These are phyloP conservation scores for Vicia sativa DNA, from an alignment of 306 rosid genomes.

Conservation along the genomic window DNA sequence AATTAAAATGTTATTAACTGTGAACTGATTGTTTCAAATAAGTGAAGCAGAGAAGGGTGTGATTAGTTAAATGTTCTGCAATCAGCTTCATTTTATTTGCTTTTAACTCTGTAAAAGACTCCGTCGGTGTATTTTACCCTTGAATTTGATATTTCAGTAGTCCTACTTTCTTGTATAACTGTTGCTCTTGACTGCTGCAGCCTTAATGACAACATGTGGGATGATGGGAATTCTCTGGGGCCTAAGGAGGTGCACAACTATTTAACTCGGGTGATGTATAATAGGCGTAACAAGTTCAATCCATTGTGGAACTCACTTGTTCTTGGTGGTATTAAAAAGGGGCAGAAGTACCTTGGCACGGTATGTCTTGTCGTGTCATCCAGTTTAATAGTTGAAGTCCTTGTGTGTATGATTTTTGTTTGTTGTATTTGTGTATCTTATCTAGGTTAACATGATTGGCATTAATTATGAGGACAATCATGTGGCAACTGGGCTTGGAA, in stretches of 20 bases:
- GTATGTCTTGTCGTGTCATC: slow-evolving; percentile 46
- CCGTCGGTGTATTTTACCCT: not conserved
- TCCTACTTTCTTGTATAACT: slow-evolving; percentile 31
- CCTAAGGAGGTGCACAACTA: slow-evolving; percentile 59
- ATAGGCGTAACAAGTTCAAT: slow-evolving; percentile 56
- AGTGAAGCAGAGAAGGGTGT: slow-evolving; percentile 17
- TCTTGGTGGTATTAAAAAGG: slow-evolving; percentile 52
- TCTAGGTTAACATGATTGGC: slow-evolving; percentile 94
- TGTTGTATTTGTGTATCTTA: slow-evolving; percentile 15
- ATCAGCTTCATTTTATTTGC: slow-evolving; percentile 12
- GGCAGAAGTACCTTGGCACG: slow-evolving; percentile 59
- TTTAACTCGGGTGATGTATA: slow-evolving; percentile 52
- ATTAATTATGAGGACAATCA: slow-evolving; percentile 82
- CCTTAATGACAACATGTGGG: slow-evolving; percentile 83
- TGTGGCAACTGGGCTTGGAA: slow-evolving; percentile 96
- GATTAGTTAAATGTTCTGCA: slow-evolving; percentile 9
- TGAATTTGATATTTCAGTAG: slow-evolving; percentile 4
- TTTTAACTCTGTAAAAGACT: not conserved
- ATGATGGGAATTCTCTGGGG: slow-evolving; percentile 55
- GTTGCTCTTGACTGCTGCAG: slow-evolving; percentile 49
- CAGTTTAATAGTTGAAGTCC: slow-evolving; percentile 13
- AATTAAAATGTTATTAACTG: no score
- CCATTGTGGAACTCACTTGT: slow-evolving; percentile 58
- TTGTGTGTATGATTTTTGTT: slow-evolving; percentile 26
- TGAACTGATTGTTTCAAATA: no score